Conservation (phyloP, 805 yeast genomes). For the Hagleromyces aurorensis region DNA sequence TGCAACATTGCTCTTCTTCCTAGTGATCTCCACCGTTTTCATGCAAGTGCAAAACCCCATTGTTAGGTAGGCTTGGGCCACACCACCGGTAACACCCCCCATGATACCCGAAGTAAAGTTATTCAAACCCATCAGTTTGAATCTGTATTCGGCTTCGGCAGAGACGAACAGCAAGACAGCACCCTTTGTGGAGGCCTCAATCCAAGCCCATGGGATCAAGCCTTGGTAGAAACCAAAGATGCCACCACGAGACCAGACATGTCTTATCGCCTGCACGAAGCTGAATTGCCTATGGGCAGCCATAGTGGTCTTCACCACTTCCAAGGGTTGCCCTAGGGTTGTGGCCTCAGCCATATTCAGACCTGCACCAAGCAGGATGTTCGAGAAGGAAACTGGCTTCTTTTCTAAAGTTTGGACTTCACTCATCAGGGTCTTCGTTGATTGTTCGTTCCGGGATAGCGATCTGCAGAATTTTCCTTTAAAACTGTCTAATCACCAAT, state of each 20-base stretch:
- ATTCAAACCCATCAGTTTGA: constrained; percentile 53
- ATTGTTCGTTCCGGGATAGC: background rate
- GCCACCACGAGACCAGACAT: constrained; percentile 94
- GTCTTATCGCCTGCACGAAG: constrained; percentile 56
- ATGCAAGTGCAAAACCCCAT: constrained; percentile 99
- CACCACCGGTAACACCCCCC: constrained; percentile 95
- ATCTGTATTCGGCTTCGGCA: constrained; percentile 81
- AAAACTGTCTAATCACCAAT: no score
- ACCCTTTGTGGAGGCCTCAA: constrained; percentile 98
- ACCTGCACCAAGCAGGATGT: constrained; percentile 89
- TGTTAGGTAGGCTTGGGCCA: constrained; percentile 91
- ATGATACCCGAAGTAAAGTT: constrained; percentile 83
- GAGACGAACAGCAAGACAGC: constrained; percentile 90
- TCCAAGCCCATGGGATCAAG: constrained; percentile 99
- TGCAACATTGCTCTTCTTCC: constrained; percentile 55
- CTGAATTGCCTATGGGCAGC: constrained; percentile 84
- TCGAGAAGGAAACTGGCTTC: constrained; percentile 82
- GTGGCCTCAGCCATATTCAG: constrained; percentile 89
- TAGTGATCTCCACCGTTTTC: constrained; percentile 97
- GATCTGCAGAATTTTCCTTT: background rate
- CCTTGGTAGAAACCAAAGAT: constrained; percentile 91
- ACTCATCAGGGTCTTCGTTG: constrained; percentile 13
- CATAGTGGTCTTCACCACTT: constrained; percentile 95
- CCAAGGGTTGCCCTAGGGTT: constrained; percentile 93
- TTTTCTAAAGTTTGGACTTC: no score